Percentiles rank a stretch among this genome's conserved stretches.
Evolutionary conservation across 2,329 filamentous ascomycete species (phyloP).

Genomic region (Teratosphaeria gauchensis): DNA sequence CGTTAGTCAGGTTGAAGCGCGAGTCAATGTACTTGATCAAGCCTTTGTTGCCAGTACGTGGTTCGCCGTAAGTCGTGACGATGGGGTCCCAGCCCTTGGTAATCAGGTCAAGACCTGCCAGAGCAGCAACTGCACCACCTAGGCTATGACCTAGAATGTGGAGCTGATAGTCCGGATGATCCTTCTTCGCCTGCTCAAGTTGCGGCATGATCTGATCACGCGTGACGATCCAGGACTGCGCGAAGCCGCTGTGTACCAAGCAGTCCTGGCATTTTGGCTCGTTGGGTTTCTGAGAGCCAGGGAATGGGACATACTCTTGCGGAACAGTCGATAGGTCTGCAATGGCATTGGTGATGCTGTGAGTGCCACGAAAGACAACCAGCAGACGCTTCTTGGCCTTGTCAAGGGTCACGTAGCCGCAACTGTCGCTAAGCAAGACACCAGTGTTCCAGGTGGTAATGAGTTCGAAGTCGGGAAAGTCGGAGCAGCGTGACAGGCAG

Average conservation of each 20-base stretch:
- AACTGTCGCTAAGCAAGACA: slow-evolving; percentile 75
- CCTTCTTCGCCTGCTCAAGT: slow-evolving; percentile 48
- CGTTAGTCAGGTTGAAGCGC: slow-evolving; percentile 32
- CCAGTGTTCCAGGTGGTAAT: slow-evolving; percentile 86
- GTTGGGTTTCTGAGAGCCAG: slow-evolving; percentile 33
- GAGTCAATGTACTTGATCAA: slow-evolving; percentile 46
- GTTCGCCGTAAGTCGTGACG: slow-evolving; percentile 90
- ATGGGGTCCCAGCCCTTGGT: slow-evolving; percentile 64
- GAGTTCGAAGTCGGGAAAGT: slow-evolving; percentile 73
- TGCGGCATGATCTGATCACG: slow-evolving; percentile 58
- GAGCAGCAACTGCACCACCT: slow-evolving; percentile 80
- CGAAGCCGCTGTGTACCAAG: slow-evolving; percentile 86
- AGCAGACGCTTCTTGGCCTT: slow-evolving; percentile 60
- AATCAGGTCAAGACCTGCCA: slow-evolving; percentile 75
- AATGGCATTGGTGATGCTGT: slow-evolving; percentile 85
- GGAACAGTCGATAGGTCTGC: slow-evolving; percentile 81
- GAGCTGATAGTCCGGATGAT: slow-evolving; percentile 62
- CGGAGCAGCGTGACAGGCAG: slow-evolving; percentile 73
- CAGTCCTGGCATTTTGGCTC: slow-evolving; percentile 66
- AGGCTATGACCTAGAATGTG: slow-evolving; percentile 83
- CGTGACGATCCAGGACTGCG: slow-evolving; percentile 72
- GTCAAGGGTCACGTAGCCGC: slow-evolving; percentile 87
- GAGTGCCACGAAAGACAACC: slow-evolving; percentile 87
- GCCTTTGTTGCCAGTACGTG: slow-evolving; percentile 49
- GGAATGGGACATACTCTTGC: slow-evolving; percentile 85